These are phyloP conservation scores for Trypanosoma cruzi DNA, from an alignment of 208 protist species.

Conservation along the genomic window DNA sequence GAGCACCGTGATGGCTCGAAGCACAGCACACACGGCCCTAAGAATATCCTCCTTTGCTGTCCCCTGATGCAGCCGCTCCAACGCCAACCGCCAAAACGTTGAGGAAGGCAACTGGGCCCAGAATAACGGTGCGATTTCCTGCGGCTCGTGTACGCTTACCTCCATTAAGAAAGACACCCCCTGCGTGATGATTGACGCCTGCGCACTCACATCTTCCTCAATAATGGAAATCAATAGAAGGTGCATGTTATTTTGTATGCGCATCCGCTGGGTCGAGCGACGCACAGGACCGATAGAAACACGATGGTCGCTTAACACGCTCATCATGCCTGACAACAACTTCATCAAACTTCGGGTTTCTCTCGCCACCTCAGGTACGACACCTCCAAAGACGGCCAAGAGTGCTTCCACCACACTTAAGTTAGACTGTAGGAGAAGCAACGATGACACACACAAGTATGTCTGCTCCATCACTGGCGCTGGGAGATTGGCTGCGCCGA, in stretches of 20 bases:
- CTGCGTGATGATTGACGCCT: constrained; percentile 28
- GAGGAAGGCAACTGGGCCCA: constrained; percentile 51
- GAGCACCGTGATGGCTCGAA: constrained; percentile 58
- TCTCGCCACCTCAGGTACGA: not conserved
- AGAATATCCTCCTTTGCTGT: constrained; percentile 14
- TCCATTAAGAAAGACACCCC: constrained; percentile 54
- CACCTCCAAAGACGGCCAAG: constrained; percentile 14
- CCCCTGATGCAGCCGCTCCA: constrained; percentile 29
- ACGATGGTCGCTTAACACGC: constrained; percentile 60
- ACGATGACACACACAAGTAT: constrained; percentile 40
- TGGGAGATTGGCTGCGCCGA: constrained; percentile 11
- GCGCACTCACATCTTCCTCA: constrained; percentile 13
- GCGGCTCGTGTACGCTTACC: constrained; percentile 47
- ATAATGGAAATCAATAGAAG: constrained; percentile 16
- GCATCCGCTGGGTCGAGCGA: constrained; percentile 52
- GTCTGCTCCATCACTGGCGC: constrained; percentile 41
- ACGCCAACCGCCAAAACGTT: constrained; percentile 45
- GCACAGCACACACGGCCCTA: constrained; percentile 41
- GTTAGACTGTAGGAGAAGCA: constrained; percentile 43
- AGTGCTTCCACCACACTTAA: constrained; percentile 12
- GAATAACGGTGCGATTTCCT: constrained; percentile 55
- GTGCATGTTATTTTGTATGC: constrained; percentile 50
- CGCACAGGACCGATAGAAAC: constrained; percentile 63
- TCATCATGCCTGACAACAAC: constrained; percentile 43
- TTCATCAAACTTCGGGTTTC: constrained; percentile 31